Evolutionary conservation across 371 early-diverging fungal species (phyloP).

Genomic region (Modicella reniformis): DNA sequence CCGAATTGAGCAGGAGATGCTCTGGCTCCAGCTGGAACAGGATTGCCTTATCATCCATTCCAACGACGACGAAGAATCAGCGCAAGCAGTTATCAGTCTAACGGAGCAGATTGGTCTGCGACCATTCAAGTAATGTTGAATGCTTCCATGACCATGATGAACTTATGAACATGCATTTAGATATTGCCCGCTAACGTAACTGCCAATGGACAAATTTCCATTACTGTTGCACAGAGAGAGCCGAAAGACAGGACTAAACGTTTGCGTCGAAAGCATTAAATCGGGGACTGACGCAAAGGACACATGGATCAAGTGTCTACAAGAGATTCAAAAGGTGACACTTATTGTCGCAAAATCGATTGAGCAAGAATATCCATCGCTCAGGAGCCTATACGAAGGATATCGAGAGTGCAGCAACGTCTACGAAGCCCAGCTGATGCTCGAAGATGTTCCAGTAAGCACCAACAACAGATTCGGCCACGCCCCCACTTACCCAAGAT

Average conservation of each 20-base stretch:
- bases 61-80: conserved; percentile 61
- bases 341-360: conserved; percentile 67
- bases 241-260: conserved; percentile 52
- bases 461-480: no score
- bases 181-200: no score
- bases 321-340: conserved; percentile 73
- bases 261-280: conserved; percentile 56
- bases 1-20: conserved; percentile 55
- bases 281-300: conserved; percentile 64
- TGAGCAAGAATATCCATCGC: conserved; percentile 62
- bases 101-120: conserved; percentile 69
- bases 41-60: conserved; percentile 60
- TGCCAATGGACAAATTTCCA: no score
- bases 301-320: conserved; percentile 72
- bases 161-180: no score
- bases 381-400: conserved; percentile 62
- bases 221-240: no score
- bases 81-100: conserved; percentile 62
- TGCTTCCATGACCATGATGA: no score
- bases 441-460: conserved; percentile 66
- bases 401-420: conserved; percentile 52
- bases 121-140: conserved; percentile 63
- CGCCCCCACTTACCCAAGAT: no score
- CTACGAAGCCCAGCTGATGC: conserved; percentile 54
- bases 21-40: conserved; percentile 58